Evolutionary conservation across 2,329 filamentous ascomycete genomes (phyloP).

Genomic region (Fusarium staphyleae): DNA sequence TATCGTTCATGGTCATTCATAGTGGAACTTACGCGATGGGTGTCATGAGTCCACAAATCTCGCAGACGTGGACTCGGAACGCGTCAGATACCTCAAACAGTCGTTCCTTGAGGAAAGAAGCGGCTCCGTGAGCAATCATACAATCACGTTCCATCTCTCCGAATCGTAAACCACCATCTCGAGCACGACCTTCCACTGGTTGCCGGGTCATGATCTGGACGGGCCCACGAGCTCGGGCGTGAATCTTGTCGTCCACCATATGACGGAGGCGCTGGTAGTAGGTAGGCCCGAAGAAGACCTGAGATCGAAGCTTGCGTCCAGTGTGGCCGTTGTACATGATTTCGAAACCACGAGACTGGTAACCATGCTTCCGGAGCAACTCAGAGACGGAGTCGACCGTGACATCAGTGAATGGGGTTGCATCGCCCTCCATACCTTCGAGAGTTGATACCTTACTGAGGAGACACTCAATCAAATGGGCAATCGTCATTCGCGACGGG

Average conservation of each 20-base stretch:
- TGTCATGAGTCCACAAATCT: slow-evolving; percentile 98
- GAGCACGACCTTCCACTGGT: slow-evolving; percentile 95
- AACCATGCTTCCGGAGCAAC: slow-evolving; percentile 86
- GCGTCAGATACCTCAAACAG: slow-evolving; percentile 97
- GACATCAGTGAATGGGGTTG: slow-evolving; percentile 96
- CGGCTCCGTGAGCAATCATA: slow-evolving; percentile 99
- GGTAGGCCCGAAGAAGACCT: slow-evolving; percentile 96
- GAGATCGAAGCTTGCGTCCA: slow-evolving; percentile 88
- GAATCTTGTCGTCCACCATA: slow-evolving; percentile 99
- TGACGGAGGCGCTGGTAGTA: slow-evolving; percentile 99
- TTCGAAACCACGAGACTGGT: slow-evolving; percentile 96
- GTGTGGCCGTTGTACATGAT: slow-evolving; percentile 99
- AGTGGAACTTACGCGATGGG: slow-evolving; percentile 85
- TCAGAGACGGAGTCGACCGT: slow-evolving; percentile 93
- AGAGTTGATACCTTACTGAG: slow-evolving; percentile 95
- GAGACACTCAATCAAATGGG: slow-evolving; percentile 98
- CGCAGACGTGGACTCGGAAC: slow-evolving; percentile 97
- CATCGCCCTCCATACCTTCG: slow-evolving; percentile 94
- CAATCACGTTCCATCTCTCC: slow-evolving; percentile 99
- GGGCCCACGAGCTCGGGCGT: slow-evolving; percentile 95
- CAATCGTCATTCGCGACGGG: slow-evolving; percentile 99
- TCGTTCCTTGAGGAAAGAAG: slow-evolving; percentile 95
- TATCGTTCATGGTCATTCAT: background rate
- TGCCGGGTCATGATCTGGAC: slow-evolving; percentile 97
- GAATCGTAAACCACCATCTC: slow-evolving; percentile 98